Evolutionary conservation across 106 monocot genomes (phyloP).

Genomic region (Allium sativum): DNA sequence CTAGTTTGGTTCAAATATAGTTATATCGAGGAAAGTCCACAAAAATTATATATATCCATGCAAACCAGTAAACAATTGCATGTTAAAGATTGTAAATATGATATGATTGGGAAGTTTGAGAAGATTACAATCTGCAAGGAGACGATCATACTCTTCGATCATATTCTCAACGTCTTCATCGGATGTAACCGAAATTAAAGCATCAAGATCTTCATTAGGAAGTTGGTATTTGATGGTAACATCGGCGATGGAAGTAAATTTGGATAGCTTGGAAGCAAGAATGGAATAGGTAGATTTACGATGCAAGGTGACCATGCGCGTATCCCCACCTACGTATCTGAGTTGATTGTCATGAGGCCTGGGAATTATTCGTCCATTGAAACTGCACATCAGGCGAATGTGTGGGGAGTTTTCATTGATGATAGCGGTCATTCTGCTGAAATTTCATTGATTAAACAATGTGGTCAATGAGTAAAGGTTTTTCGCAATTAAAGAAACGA

Average conservation of each 20-base stretch:
- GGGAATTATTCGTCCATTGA: slow-evolving; percentile 53
- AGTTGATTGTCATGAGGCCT: slow-evolving; percentile 52
- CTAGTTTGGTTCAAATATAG: no score
- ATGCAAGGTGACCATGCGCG: slow-evolving; percentile 22
- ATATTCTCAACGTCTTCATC: slow-evolving; percentile 84
- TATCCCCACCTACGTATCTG: slow-evolving; percentile 60
- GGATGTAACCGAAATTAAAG: slow-evolving; percentile 62
- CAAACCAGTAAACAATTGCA: no score
- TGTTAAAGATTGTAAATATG: no score
- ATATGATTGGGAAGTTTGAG: no score
- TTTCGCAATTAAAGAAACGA: no score
- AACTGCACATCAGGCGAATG: slow-evolving; percentile 63
- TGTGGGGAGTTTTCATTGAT: neutral
- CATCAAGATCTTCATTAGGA: slow-evolving; percentile 74
- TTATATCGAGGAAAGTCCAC: no score
- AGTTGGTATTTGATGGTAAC: slow-evolving; percentile 62
- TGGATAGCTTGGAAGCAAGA: slow-evolving; percentile 46
- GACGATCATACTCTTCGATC: slow-evolving; percentile 67
- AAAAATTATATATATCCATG: no score
- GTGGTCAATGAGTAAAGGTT: no score
- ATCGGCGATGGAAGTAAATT: slow-evolving; percentile 9
- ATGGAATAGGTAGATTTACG: slow-evolving; percentile 25
- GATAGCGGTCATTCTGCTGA: no score
- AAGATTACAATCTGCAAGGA: neutral
- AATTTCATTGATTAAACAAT: no score